A percentile compares a stretch with the other conserved stretches of the same genome.
These are phyloP conservation scores for Plantago rigida DNA, from an alignment of 305 asterid species.

Conservation along the genomic window DNA sequence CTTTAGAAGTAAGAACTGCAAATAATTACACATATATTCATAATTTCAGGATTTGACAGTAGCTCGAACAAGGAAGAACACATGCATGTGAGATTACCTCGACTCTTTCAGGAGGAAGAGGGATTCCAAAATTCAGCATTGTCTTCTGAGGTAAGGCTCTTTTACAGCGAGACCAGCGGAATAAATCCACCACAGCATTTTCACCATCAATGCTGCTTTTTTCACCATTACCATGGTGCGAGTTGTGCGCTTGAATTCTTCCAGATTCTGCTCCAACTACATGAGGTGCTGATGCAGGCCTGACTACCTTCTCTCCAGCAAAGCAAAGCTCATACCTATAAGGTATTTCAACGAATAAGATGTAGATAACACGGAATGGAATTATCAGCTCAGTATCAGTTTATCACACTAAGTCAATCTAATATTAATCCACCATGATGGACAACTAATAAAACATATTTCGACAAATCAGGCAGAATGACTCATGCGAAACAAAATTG, in stretches of 20 bases:
- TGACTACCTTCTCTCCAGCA: conserved; percentile 60
- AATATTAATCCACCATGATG: not conserved
- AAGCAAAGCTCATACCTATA: conserved; percentile 89
- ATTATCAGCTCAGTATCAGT: not conserved
- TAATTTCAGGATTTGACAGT: not conserved
- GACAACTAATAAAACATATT: not conserved
- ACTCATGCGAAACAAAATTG: no score
- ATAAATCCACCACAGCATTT: conserved; percentile 48
- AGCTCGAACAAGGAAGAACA: not conserved
- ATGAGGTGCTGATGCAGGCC: conserved; percentile 40
- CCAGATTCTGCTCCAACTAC: conserved; percentile 53
- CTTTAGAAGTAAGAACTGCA: not conserved
- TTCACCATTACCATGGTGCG: conserved; percentile 46
- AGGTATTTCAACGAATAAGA: conserved; percentile 25
- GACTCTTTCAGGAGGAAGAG: conserved; percentile 63
- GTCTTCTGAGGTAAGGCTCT: conserved; percentile 59
- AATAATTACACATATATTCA: not conserved
- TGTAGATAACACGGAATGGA: conserved; percentile 7
- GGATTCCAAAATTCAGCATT: conserved; percentile 67
- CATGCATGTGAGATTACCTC: conserved; percentile 44
- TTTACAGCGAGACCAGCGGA: conserved; percentile 80
- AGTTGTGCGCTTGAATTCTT: conserved; percentile 39
- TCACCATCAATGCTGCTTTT: conserved; percentile 49
- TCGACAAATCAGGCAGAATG: not conserved
- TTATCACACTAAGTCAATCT: not conserved